These are phyloP conservation scores for Arbutus unedo DNA, from an alignment of 148 eudicot species.

Conservation along the genomic window DNA sequence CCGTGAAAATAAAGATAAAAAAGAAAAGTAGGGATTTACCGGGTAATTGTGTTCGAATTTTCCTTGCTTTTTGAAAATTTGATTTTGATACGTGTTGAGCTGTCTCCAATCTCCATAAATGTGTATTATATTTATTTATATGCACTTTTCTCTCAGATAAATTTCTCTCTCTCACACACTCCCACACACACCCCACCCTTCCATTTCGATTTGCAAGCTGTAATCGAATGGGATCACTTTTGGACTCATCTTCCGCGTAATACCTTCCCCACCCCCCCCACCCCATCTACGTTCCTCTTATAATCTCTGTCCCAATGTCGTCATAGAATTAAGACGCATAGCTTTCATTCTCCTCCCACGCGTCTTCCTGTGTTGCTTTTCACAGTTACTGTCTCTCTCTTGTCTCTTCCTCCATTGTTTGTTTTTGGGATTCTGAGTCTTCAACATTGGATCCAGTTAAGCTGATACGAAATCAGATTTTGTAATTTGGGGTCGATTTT, in stretches of 20 bases:
- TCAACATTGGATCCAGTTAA: background rate
- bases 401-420: background rate
- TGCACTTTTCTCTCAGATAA: background rate
- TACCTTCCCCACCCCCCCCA: background rate
- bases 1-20: too few relatives aligned
- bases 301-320: background rate
- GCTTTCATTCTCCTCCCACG: conserved; percentile 17
- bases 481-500: too few relatives aligned
- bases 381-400: background rate
- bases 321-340: conserved; percentile 4
- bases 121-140: background rate
- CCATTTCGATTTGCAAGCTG: conserved; percentile 40
- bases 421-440: background rate
- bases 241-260: conserved; percentile 18
- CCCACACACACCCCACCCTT: background rate
- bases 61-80: too few relatives aligned
- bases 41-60: too few relatives aligned
- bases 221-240: conserved; percentile 26
- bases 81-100: conserved; percentile 18
- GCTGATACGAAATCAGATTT: background rate
- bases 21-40: too few relatives aligned
- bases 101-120: conserved; percentile 20
- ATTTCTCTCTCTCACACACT: background rate
- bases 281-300: background rate
- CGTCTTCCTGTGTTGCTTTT: background rate